Evolutionary conservation across 306 rosid genomes (phyloP).

Genomic region (Argentina anserina): DNA sequence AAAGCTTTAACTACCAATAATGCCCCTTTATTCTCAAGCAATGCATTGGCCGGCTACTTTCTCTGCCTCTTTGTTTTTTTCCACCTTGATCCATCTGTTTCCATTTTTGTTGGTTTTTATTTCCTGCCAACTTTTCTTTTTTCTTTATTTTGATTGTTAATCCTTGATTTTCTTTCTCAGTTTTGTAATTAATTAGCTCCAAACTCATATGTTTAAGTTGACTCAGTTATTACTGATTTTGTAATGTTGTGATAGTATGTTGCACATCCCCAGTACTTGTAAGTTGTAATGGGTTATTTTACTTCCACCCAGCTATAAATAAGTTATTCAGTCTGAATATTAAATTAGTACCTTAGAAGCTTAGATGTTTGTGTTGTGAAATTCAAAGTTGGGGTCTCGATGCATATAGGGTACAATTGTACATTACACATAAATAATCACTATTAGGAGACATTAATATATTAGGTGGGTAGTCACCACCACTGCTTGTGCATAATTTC

Average conservation of each 20-base stretch:
- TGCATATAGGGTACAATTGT: not conserved
- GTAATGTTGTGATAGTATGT: not conserved
- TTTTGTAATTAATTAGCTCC: not conserved
- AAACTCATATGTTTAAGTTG: not conserved
- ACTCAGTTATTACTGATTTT: not conserved
- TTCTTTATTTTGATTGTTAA: not conserved
- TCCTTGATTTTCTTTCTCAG: not conserved
- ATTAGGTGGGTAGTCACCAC: too few species aligned
- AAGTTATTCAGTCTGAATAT: not conserved
- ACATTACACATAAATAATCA: not conserved
- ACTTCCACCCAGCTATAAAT: not conserved
- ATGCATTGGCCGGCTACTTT: not conserved
- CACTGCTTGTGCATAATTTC: not conserved
- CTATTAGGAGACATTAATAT: not conserved
- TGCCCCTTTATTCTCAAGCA: constrained; percentile 30
- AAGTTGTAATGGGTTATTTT: not conserved
- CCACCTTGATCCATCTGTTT: too few species aligned
- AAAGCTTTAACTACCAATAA: constrained; percentile 24
- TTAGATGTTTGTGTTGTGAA: not conserved
- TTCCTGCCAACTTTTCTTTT: not conserved
- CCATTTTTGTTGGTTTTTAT: not conserved
- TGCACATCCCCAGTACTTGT: not conserved
- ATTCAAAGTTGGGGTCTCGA: constrained; percentile 8
- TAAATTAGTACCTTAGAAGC: too few species aligned
- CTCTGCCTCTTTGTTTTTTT: not conserved